Base-by-base conservation (phyloP, 495 filamentous ascomycete genomes). In the Bombardia bombarda region DNA sequence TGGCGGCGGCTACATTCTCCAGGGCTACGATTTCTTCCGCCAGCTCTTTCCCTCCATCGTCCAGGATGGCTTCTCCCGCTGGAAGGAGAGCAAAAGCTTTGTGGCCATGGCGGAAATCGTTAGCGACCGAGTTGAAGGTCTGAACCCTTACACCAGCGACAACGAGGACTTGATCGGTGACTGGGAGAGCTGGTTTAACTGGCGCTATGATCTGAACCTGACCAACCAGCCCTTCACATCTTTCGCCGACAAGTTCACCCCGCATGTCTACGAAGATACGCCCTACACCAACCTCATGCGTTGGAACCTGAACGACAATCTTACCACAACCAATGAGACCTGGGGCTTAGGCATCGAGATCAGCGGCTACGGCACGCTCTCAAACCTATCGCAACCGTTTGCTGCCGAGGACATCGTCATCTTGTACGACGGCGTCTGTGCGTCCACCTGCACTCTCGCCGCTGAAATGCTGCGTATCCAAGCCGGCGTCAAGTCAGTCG, bases 371-470 rank as follows among this genome's bases (percentile, higher is more conserved):
- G 51, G 65, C 2, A 60, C 54, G 37, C 55, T 62, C 1, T 34
- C 46, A 10, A 69, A 67, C 36, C 61, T 68, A 40, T 58, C 62
- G 0, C 67, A 68, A 24, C 69, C 67, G 1, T 73, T 73, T 34
- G 55, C 22, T 2, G 21, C 48, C 0, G 44, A 42, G 12, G 38
- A 56, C 31, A 56, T 54, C 38, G 40, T 58, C 23, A 38, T 53
- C 37, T 35, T 53, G 23, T 50, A 53, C 43, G 78, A 83, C 51
- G 78, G 79, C 46, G 69, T 69, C 50, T 83, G 79, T 53, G 73
- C 73, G 12, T 78, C 73, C 6, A 80, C 78, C 12, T 83, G 79
- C 56, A 68, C 71, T 6, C 63, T 79, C 47, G 79, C 80, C 52
- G 58, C 63, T 18, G 70, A 79, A 43, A 61, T 79, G 14, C 68